phyloP scores from a whole-genome alignment of 2,329 filamentous ascomycete species.

The Ceratocystis huliohia region DNA sequence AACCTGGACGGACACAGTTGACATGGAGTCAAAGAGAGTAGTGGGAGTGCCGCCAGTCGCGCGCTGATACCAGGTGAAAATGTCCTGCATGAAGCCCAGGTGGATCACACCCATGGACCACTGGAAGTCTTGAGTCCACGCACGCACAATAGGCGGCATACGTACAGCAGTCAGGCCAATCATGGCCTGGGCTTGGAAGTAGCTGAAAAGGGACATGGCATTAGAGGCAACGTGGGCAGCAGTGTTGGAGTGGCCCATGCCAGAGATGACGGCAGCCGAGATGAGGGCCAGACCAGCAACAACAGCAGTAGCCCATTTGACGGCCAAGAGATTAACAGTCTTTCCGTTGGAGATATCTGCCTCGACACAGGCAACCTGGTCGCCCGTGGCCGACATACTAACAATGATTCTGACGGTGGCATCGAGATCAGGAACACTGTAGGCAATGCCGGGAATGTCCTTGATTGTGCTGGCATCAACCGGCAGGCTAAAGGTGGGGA shows the following conservation, averaged over 20 bases:
- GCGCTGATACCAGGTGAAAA: slow-evolving; percentile 92
- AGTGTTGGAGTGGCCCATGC: slow-evolving; percentile 83
- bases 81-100: slow-evolving; percentile 71
- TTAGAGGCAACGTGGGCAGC: slow-evolving; percentile 90
- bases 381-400: slow-evolving; percentile 49
- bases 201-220: slow-evolving; percentile 83
- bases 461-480: slow-evolving; percentile 45
- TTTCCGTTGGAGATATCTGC: slow-evolving; percentile 81
- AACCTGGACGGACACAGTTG: slow-evolving; percentile 69
- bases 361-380: slow-evolving; percentile 72
- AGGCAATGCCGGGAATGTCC: slow-evolving; percentile 70
- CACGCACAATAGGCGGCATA: slow-evolving; percentile 74
- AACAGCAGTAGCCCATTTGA: slow-evolving; percentile 80
- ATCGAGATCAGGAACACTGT: slow-evolving; percentile 81
- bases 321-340: slow-evolving; percentile 76
- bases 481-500: slow-evolving; percentile 53
- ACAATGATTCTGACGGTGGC: slow-evolving; percentile 72
- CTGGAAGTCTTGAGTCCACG: slow-evolving; percentile 96
- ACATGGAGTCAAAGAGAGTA: slow-evolving; percentile 61
- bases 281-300: slow-evolving; percentile 74
- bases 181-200: slow-evolving; percentile 90
- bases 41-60: slow-evolving; percentile 78
- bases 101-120: slow-evolving; percentile 96
- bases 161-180: slow-evolving; percentile 70
- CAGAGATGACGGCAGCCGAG: slow-evolving; percentile 78